Evolutionary conservation across 2,329 filamentous ascomycete genomes (phyloP), one percentile per base, ranked within the genome.

Genomic region (Hawksworthiomyces lignivorus): DNA sequence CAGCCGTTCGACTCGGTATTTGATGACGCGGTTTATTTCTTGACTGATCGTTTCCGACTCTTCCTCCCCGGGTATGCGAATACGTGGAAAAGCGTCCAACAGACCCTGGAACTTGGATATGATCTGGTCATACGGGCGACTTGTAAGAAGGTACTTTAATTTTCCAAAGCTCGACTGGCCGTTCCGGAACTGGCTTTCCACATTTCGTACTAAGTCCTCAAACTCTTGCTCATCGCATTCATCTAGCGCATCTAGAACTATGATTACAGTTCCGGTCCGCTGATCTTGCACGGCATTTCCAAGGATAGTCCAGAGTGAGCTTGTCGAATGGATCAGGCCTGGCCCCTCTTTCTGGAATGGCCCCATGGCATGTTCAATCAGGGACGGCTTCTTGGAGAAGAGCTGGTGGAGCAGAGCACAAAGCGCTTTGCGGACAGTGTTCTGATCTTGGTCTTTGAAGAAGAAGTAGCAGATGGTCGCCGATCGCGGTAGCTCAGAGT

Each of bases 351-450:
- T 42, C 1, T 40, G 32, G 29, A 39, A 57, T 11, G 51, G 35
- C 20, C 21, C 0, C 43, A 62, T 53, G 4, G 59, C 63, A 54
- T 65, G 51, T 29, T 48, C 21, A 12, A 65, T 56, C 18, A 66
- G 43, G 15, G 8, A 35, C 1, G 54, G 56, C 6, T 54, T 55
- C 5, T 58, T 46, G 3, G 42, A 47, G 38, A 66, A 62, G 1
- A 68, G 51, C 37, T 68, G 62, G 38, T 67, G 63, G 3, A 69
- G 50, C 8, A 68, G 7, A 1, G 63, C 63, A 32, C 62, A 66
- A 15, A 67, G 53, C 0, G 61, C 62, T 45, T 61, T 56, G 0
- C 45, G 21, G 17, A 56, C 41, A 2, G 49, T 63, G 26, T 62
- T 56, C 33, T 67, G 62, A 26, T 59, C 54, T 39, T 58, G 47